Evolutionary conservation across 2,329 filamentous ascomycete genomes (phyloP), one percentile per base, ranked within the genome.

Genomic region (Leptosphaerulina australis): DNA sequence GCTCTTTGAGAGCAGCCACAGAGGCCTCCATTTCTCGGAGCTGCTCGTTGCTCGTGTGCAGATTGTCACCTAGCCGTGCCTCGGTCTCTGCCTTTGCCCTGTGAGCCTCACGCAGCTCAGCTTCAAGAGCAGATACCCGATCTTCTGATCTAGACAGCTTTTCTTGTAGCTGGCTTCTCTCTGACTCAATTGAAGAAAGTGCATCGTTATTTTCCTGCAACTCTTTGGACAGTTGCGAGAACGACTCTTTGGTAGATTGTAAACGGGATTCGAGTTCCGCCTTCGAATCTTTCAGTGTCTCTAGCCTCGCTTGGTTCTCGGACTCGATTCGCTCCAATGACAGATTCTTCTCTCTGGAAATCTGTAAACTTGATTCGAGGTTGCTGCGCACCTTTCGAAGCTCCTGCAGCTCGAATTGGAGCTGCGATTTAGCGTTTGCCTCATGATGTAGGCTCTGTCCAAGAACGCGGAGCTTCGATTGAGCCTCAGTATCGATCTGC

Each of bases 1-100:
- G 44, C 10, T 53, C 50, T 15, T 53, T 57, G 2, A 67, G 57
- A 21, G 43, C 47, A 8, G 49, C 24, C 29, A 67, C 53, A 14
- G 67, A 57, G 4, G 57, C 26, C 37, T 64, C 58, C 6, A 68
- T 56, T 25, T 64, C 59, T n/a, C 44, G 56, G n/a, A 67, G 58
- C 10, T 66, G 55, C 21, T 53, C 56, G 8, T 48, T 55, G 36
- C 58, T 63, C n/a, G 55, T 49, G 17, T 39, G 47, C 3, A 55
- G 18, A 5, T 62, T 55, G 10, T 39, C 47, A 5, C 50, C 37
- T 3, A 62, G 49, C 8, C 48, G 53, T 4, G 40, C 17, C 20
- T 67, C 58, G 3, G 36, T 39, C 18, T 56, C 55, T 10, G 38
- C 41, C 35, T 63, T 66, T 0, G 57, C 48, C 6, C 44, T 47